A percentile compares a stretch with the other conserved stretches of the same genome.
Conservation (phyloP, 208 protist species). For the Trypanosoma theileri region DNA sequence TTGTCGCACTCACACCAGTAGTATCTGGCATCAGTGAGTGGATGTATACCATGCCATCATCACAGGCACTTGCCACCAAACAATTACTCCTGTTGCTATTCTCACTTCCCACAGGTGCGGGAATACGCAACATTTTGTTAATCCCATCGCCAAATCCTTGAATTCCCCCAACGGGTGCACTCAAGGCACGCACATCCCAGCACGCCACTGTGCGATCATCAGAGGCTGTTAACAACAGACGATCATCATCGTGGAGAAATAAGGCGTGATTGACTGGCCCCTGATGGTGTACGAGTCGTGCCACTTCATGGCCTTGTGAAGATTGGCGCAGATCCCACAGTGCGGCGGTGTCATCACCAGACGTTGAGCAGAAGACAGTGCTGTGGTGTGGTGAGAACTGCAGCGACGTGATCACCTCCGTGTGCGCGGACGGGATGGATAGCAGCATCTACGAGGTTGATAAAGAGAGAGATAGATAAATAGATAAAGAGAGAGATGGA, state of each 20-base stretch:
- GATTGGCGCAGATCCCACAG: slow-evolving; percentile 61
- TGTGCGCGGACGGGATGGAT: slow-evolving; percentile 55
- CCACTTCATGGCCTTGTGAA: slow-evolving; percentile 29
- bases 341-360: slow-evolving; percentile 77
- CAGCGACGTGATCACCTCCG: slow-evolving; percentile 75
- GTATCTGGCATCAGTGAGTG: slow-evolving; percentile 35
- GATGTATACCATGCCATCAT: slow-evolving; percentile 83
- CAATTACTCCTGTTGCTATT: slow-evolving; percentile 1
- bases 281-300: slow-evolving; percentile 46
- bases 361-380: slow-evolving; percentile 71
- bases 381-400: slow-evolving; percentile 52
- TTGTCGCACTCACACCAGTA: slow-evolving; percentile 24
- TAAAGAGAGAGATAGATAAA: background rate
- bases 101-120: slow-evolving; percentile 3
- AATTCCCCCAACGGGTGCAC: slow-evolving; percentile 41
- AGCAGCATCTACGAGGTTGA: slow-evolving; percentile 34
- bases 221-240: slow-evolving; percentile 60
- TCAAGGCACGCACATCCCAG: slow-evolving; percentile 67
- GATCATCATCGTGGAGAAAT: slow-evolving; percentile 43
- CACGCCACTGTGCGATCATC: slow-evolving; percentile 74
- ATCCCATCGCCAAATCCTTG: slow-evolving; percentile 70
- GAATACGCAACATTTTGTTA: slow-evolving; percentile 77
- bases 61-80: slow-evolving; percentile 66
- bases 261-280: slow-evolving; percentile 75
- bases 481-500: slow-evolving; percentile 11